Evolutionary conservation across 345 rosid genomes (phyloP).

Genomic region (Eutrema heterophyllum): DNA sequence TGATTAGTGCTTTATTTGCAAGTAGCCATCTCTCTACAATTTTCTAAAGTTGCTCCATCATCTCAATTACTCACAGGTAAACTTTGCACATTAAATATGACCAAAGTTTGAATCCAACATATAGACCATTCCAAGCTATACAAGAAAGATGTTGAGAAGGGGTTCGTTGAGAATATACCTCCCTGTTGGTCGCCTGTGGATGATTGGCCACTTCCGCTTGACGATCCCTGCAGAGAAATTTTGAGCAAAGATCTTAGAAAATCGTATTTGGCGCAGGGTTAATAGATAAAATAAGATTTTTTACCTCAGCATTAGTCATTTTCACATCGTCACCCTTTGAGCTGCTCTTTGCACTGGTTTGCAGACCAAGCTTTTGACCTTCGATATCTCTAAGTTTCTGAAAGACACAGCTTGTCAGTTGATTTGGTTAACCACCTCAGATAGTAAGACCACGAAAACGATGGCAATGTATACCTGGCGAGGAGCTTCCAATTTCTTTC

Average conservation of each 20-base stretch:
- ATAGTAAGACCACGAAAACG: background rate
- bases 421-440: conserved; percentile 2
- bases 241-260: background rate
- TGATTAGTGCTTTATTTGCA: background rate
- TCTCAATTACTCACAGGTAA: background rate
- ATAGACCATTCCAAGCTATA: background rate
- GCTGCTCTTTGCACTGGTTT: conserved; percentile 42
- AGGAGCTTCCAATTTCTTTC: conserved; percentile 70
- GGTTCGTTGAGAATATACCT: conserved; percentile 35
- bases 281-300: background rate
- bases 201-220: conserved; percentile 52
- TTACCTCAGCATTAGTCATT: conserved; percentile 79
- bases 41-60: background rate
- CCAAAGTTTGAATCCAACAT: background rate
- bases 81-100: background rate
- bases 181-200: conserved; percentile 40
- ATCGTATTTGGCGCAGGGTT: background rate
- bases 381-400: conserved; percentile 86
- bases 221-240: conserved; percentile 49
- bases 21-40: background rate
- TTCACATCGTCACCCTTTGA: conserved; percentile 60
- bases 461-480: conserved; percentile 55
- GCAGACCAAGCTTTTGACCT: conserved; percentile 78
- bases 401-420: conserved; percentile 3
- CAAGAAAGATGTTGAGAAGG: background rate